phyloP scores from a whole-genome alignment of 2,329 filamentous ascomycete species.

The Apiospora aurea region DNA sequence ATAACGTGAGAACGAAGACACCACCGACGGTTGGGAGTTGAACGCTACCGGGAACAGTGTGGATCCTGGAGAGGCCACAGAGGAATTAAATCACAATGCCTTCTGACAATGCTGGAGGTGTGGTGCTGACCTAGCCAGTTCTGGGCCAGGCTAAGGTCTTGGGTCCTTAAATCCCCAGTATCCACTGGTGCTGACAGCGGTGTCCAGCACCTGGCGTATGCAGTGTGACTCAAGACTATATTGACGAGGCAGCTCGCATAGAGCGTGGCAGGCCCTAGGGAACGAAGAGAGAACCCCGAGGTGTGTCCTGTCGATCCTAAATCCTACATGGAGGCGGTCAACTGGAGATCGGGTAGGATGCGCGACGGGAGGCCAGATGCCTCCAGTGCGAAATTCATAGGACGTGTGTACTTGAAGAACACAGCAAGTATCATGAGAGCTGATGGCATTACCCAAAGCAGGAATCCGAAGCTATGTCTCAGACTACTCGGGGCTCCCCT shows the following conservation, averaged over 20 bases:
- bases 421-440: background rate
- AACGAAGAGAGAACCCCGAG: background rate
- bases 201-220: slow-evolving; percentile 12
- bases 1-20: slow-evolving; percentile 23
- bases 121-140: background rate
- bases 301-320: background rate
- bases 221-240: background rate
- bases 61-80: background rate
- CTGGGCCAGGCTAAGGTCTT: too few relatives aligned
- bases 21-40: slow-evolving; percentile 4
- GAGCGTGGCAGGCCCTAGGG: background rate
- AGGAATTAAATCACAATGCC: background rate
- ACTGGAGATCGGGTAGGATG: slow-evolving; percentile 1
- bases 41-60: background rate
- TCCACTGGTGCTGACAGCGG: background rate
- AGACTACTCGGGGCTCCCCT: background rate
- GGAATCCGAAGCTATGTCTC: background rate
- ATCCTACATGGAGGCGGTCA: background rate
- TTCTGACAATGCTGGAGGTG: background rate
- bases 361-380: slow-evolving; percentile 1
- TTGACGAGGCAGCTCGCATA: background rate
- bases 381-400: background rate
- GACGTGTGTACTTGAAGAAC: background rate
- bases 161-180: background rate
- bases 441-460: background rate